Base-by-base conservation (phyloP, 805 yeast species). In the Saturnispora kantuleensis region DNA sequence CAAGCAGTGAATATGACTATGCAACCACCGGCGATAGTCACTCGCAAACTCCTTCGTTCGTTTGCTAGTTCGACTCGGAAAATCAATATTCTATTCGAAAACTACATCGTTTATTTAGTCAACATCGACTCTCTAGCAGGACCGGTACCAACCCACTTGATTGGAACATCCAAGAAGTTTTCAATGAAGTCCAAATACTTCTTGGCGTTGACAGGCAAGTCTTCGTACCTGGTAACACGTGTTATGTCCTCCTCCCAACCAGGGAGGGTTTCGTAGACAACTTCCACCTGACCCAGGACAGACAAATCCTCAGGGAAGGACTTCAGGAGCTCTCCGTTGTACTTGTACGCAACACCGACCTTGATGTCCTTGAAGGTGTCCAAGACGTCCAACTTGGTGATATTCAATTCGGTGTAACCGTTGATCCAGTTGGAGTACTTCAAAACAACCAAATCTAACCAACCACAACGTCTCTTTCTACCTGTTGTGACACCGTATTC, bases 401-500 rank as follows among this genome's bases (percentile, higher is more conserved):
- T 82, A 74, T 93, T 93, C 62, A 93, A 72, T 42, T 84, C 75
- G 39, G 98, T 93, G 76, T 90, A 93, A 46, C 98, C 98, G 62
- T 93, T 93, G 65, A 93, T 86, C 62, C 81, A 66, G 47, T 88
- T 79, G 33, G 97, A 87, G 69, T 93, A 90, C 65, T 84, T 85
- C 65, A 93, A 71, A 26, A 93, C 96, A 18, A 93, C 97, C 56
- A 93, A 72, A 67, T 93, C 98, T 61, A 93, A 79, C 98, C 98
- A 93, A 47, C 98, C 98, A 66, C 98, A 93, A 69, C 98, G 81
- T 73, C 98, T 84, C 76, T 89, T 88, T 71, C 98, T 82, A 54
- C 98, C 98, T 32, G 98, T 93, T 52, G 98, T 93, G 55, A 93
- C 98, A 67, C 98, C 98, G 58, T 63, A 85, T 68, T 93, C 98